Percentiles rank a stretch among this genome's conserved stretches.
phyloP scores from a whole-genome alignment of 192 early-diverging fungal species.

The Coemansia sp. region DNA sequence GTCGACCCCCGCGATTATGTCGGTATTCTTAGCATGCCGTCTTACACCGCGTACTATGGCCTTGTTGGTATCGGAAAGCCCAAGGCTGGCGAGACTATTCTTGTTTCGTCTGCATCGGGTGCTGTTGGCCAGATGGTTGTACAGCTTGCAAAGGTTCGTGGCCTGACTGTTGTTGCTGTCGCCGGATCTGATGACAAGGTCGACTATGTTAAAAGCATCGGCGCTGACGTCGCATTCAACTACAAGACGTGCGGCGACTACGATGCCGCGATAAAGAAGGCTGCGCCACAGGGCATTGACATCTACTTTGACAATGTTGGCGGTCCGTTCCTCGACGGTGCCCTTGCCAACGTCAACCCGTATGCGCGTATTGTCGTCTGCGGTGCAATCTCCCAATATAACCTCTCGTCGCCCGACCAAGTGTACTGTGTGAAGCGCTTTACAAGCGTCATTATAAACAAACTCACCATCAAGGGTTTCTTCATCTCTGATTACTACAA shows the following conservation, averaged over 20 bases:
- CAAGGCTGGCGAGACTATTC: too few species aligned
- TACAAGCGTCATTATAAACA: constrained; percentile 55
- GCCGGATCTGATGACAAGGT: constrained; percentile 87
- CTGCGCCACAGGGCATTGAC: too few species aligned
- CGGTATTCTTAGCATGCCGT: constrained; percentile 73
- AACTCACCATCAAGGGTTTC: constrained; percentile 64
- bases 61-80: constrained; percentile 58
- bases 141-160: constrained; percentile 29
- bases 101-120: too few species aligned
- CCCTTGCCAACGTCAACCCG: constrained; percentile 61
- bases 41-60: constrained; percentile 73
- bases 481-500: constrained; percentile 56
- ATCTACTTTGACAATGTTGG: too few species aligned
- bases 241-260: too few species aligned
- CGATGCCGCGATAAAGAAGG: too few species aligned
- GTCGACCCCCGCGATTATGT: constrained; percentile 16
- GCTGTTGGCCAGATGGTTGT: too few species aligned
- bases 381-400: constrained; percentile 38
- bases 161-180: constrained; percentile 77
- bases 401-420: constrained; percentile 44
- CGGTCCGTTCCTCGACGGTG: constrained; percentile 58
- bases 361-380: constrained; percentile 65
- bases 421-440: constrained; percentile 62
- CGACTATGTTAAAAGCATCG: constrained; percentile 59
- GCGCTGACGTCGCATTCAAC: too few species aligned